Conservation (phyloP, 1,284 basidiomycete genomes). For the Trichosporon coremiiforme region DNA sequence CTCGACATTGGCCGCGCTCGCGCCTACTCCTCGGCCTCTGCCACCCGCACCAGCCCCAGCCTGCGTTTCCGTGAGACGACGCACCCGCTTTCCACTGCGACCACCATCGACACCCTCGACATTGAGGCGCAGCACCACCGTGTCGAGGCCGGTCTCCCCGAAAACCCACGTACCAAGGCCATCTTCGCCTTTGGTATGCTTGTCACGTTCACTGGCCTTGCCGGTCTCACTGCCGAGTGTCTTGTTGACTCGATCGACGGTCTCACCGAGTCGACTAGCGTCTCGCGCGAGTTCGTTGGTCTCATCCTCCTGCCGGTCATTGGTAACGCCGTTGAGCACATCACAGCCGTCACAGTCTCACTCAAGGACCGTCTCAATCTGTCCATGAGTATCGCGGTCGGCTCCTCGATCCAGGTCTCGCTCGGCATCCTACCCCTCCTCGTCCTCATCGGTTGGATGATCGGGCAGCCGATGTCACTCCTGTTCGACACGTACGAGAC, state of each 20-base stretch:
- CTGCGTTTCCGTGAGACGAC: slow-evolving; percentile 10
- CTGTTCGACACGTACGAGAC: slow-evolving; percentile 56
- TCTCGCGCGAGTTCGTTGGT: slow-evolving; percentile 73
- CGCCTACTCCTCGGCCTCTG: background rate
- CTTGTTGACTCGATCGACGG: slow-evolving; percentile 77
- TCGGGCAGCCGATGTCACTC: slow-evolving; percentile 59
- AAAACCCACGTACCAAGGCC: slow-evolving; percentile 23
- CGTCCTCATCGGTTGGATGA: slow-evolving; percentile 60
- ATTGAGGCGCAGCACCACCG: slow-evolving; percentile 23
- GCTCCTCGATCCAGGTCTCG: slow-evolving; percentile 88
- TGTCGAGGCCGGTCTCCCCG: slow-evolving; percentile 7
- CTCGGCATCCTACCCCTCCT: slow-evolving; percentile 78
- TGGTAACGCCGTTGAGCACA: slow-evolving; percentile 85
- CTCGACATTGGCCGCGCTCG: slow-evolving; percentile 6
- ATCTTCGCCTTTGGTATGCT: slow-evolving; percentile 51
- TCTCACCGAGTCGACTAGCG: slow-evolving; percentile 58
- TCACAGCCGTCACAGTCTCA: slow-evolving; percentile 83
- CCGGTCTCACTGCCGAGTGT: slow-evolving; percentile 77
- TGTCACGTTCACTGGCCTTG: slow-evolving; percentile 48
- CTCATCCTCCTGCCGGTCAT: slow-evolving; percentile 81
- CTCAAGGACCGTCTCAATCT: slow-evolving; percentile 66
- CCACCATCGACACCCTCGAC: slow-evolving; percentile 21
- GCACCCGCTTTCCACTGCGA: slow-evolving; percentile 6
- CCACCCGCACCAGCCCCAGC: slow-evolving; percentile 9
- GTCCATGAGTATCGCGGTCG: slow-evolving; percentile 77